Base-by-base conservation (phyloP, 805 yeast genomes). In the Peterozyma toletana region DNA sequence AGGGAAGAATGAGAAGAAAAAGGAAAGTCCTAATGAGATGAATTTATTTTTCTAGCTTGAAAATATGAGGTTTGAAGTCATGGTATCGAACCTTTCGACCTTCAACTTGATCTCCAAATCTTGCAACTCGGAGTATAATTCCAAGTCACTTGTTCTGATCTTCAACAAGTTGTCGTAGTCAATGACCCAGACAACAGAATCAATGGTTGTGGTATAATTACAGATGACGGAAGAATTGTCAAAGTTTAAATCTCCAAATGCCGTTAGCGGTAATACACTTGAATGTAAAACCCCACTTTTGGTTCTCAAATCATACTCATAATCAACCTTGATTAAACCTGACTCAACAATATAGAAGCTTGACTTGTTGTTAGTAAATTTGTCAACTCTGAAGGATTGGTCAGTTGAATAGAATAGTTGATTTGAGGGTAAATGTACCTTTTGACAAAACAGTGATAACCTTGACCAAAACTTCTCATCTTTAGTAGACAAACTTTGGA, bases 31-130 rank as follows among this genome's bases (percentile, higher is more conserved):
- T 21, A 7, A 7, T 21, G 27, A 21, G 27, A 21, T 21, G 7
- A 21, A 21, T 4, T 21, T 21, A 7, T n/a, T n/a, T n/a, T n/a
- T n/a, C 27, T 21, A 21, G 27, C 27, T 21, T 21, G 86, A 70
- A 3, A 87, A 78, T 41, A 86, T 67, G 18, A 89, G 73, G 57
- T 85, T 86, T 2, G 93, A 87, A 3, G 91, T 75, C 50, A 88
- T 67, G 27, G 86, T 77, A 48, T 80, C 86, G 53, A 83, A 83
- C 50, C 96, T 67, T 53, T 78, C 88, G 45, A 82, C 80, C 33
- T 79, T 69, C 42, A 89, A 63, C 39, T 78, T 73, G 49, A 83
- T 65, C 30, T 82, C 77, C 30, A 88, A 75, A 38, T 70, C 65
- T 39, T 79, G 59, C 35, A 89, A 61, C 56, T 89, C 96, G 35